A percentile compares a stretch with the other conserved stretches of the same genome.
Conservation (phyloP, 208 protist species). For the Trypanosoma mega region DNA sequence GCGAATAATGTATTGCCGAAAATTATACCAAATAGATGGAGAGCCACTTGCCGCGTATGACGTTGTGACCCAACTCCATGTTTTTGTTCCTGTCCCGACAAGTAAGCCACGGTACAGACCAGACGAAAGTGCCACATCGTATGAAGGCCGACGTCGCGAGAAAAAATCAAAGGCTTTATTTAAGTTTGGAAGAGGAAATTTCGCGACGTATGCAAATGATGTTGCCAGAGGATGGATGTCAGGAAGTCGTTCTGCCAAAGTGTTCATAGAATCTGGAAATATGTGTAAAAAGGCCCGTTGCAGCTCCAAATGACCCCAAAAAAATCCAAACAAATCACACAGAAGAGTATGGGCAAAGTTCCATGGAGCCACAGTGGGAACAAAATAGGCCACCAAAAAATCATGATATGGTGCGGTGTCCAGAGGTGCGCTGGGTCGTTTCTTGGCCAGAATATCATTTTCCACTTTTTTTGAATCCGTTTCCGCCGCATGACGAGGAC, state of each 20-base stretch:
- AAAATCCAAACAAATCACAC: slow-evolving; percentile 37
- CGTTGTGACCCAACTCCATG: slow-evolving; percentile 31
- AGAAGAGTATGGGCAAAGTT: slow-evolving; percentile 38
- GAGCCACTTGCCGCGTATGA: slow-evolving; percentile 24
- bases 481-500: background rate
- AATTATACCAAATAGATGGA: slow-evolving; percentile 27
- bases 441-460: background rate
- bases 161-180: slow-evolving; percentile 37
- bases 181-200: slow-evolving; percentile 20
- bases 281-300: background rate
- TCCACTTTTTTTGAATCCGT: background rate
- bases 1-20: slow-evolving; percentile 26
- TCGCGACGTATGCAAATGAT: slow-evolving; percentile 21
- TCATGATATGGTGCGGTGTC: slow-evolving; percentile 7
- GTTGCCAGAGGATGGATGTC: slow-evolving; percentile 17
- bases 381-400: slow-evolving; percentile 23
- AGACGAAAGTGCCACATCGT: slow-evolving; percentile 16
- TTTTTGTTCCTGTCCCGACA: slow-evolving; percentile 29
- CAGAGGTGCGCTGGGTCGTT: background rate
- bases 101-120: slow-evolving; percentile 22
- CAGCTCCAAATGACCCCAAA: slow-evolving; percentile 25
- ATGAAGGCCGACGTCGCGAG: slow-evolving; percentile 13
- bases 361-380: slow-evolving; percentile 32
- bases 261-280: slow-evolving; percentile 9
- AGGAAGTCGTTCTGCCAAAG: background rate